Evolutionary conservation across 2,329 filamentous ascomycete genomes (phyloP), one percentile per base, ranked within the genome.

Genomic region (Penicillium aurantiogriseum): DNA sequence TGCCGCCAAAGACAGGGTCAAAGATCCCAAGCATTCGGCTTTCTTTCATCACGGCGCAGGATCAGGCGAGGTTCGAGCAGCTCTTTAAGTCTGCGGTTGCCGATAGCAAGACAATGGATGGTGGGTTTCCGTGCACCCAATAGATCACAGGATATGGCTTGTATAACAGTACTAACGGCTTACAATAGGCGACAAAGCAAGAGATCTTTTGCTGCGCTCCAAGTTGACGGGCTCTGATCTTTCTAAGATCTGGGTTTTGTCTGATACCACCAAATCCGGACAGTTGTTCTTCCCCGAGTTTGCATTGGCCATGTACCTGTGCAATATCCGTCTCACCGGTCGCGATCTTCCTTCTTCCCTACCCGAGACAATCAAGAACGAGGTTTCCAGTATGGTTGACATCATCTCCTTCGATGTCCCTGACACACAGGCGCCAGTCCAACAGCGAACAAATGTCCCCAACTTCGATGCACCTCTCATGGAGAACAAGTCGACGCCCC

Each of bases 361-460:
- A 10, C 94, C 94, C 0, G 92, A 97, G 33, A 88, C 86, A 58
- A 88, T 99, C 63, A 89, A 87, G 79, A 99, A 99, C 69, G 94
- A 99, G 75, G 94, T 99, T 19, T 97, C 93, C 4, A 96, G 94
- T 76, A 97, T 99, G 92, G 94, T 99, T 40, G 94, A 99, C 71
- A 99, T 99, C 56, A 99, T 99, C 71, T 96, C 92, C 58, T 99
- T 99, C 73, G 91, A 88, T 65, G 85, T 97, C 25, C 86, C 85
- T 0, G 94, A 99, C 63, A 88, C 93, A 29, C 79, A 79, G 39
- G 74, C 75, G 40, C 76, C 83, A 21, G 75, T 82, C n/a, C 77
- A 79, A 29, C 54, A 56, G 4, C 80, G 80, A 53, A 85, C 80
- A 59, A 92, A 90, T 73, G 85, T 85, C 17, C 88, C 90, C 1